A percentile compares a stretch with the other conserved stretches of the same genome.
Conservation (phyloP, 225 moss, liverwort and hornwort genomes). For the Physcomitrium patens region DNA sequence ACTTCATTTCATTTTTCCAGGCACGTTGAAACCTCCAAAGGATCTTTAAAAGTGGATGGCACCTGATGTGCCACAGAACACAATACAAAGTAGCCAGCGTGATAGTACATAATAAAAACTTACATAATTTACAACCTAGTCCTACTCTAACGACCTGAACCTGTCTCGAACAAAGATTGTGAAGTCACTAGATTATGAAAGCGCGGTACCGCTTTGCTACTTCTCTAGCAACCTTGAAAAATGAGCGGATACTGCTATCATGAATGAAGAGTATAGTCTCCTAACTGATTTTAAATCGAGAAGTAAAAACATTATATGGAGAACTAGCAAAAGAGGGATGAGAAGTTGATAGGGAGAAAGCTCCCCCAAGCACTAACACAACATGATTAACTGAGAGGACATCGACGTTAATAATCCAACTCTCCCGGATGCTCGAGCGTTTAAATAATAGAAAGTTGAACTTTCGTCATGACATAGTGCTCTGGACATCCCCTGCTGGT, state of each 20-base stretch:
- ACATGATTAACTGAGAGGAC: conserved; percentile 10
- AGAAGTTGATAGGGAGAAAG: too few species aligned
- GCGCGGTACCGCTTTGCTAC: conserved; percentile 7
- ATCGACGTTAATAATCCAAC: not conserved
- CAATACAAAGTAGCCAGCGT: conserved; percentile 17
- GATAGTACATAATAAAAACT: conserved; percentile 22
- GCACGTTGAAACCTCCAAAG: conserved; percentile 17
- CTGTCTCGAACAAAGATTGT: conserved; percentile 7
- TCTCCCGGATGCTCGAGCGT: conserved; percentile 22
- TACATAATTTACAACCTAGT: conserved; percentile 20
- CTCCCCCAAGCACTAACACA: conserved; percentile 26
- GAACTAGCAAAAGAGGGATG: conserved; percentile 14
- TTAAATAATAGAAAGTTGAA: not conserved
- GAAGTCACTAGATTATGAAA: not conserved
- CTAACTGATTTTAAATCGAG: not conserved
- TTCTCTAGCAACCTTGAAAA: not conserved
- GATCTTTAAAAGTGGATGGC: conserved; percentile 31
- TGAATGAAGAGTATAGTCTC: not conserved
- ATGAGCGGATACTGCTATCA: too few species aligned
- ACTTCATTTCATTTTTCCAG: too few species aligned
- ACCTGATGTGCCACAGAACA: conserved; percentile 34
- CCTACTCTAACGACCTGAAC: conserved; percentile 18
- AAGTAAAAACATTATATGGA: conserved; percentile 3
- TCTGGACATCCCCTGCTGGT: conserved; percentile 2
- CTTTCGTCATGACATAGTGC: not conserved